phyloP scores from a whole-genome alignment of 2,329 filamentous ascomycete species.

The Gyromitra esculenta region DNA sequence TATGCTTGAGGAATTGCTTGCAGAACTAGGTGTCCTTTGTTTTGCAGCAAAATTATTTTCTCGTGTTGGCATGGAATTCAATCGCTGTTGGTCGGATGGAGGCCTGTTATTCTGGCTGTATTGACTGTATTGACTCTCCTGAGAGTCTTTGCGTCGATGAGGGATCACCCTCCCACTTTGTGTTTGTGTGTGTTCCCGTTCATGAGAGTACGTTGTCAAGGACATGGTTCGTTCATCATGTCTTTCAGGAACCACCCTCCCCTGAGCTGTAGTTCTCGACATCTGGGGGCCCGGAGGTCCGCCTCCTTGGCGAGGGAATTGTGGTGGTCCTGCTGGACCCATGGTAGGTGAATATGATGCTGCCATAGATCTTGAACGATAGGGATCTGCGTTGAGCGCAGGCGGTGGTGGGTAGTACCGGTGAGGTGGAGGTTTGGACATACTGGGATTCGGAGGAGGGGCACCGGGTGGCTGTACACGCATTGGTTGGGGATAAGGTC shows the following conservation, averaged over 20 bases:
- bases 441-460: constrained; percentile 63
- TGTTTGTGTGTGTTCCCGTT: constrained; percentile 82
- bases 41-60: constrained; percentile 54
- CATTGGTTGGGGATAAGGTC: constrained; percentile 75
- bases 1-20: constrained; percentile 59
- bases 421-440: constrained; percentile 65
- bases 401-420: constrained; percentile 71
- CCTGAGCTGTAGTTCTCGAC: constrained; percentile 87
- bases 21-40: constrained; percentile 59
- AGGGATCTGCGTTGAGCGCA: constrained; percentile 83
- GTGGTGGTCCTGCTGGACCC: constrained; percentile 70
- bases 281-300: constrained; percentile 62
- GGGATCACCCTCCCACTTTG: constrained; percentile 94
- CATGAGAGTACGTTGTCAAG: constrained; percentile 82
- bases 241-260: constrained; percentile 87
- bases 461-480: constrained; percentile 60
- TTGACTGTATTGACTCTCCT: constrained; percentile 53
- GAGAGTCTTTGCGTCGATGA: constrained; percentile 72
- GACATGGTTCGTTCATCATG: constrained; percentile 96
- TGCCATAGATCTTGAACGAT: constrained; percentile 92
- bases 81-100: constrained; percentile 54
- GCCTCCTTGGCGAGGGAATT: constrained; percentile 43
- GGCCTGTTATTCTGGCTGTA: constrained; percentile 43
- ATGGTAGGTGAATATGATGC: constrained; percentile 64
- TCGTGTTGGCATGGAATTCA: constrained; percentile 67